Percentiles rank a stretch among this genome's conserved stretches.
phyloP scores from a whole-genome alignment of 371 early-diverging fungal genomes.

The Mortierella sp. region DNA sequence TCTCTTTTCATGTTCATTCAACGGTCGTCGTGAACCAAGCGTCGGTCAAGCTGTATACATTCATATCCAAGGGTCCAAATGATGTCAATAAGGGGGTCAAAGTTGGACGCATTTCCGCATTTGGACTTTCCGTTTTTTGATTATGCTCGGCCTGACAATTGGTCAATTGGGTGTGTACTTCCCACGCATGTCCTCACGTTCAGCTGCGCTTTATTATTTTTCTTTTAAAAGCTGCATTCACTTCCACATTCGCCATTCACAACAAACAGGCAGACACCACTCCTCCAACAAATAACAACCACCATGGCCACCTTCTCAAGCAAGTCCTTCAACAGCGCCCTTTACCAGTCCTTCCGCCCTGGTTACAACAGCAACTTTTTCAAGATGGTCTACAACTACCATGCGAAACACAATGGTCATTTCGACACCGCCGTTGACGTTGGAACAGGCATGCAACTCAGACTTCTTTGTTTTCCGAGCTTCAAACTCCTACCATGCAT shows the following conservation, averaged over 20 bases:
- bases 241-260: not conserved
- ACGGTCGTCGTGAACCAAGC: not conserved
- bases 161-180: too few species aligned
- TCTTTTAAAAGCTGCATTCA: not conserved
- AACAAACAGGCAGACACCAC: not conserved
- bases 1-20: not conserved
- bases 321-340: slow-evolving; percentile 56
- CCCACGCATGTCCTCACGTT: not conserved
- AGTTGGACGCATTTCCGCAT: not conserved
- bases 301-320: slow-evolving; percentile 59
- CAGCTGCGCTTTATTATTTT: not conserved
- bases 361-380: slow-evolving; percentile 57
- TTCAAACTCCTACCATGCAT: not conserved
- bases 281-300: not conserved
- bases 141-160: not conserved
- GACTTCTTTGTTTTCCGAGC: not conserved
- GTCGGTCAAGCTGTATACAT: not conserved
- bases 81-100: not conserved
- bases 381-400: slow-evolving; percentile 60
- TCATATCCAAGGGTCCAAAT: not conserved
- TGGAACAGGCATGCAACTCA: slow-evolving; percentile 59
- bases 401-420: slow-evolving; percentile 47
- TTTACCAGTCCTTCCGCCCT: slow-evolving; percentile 62
- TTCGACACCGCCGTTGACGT: slow-evolving; percentile 62
- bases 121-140: not conserved